Evolutionary conservation across 1,284 basidiomycete species (phyloP).

Genomic region (Cryptococcus jaspeensis): DNA sequence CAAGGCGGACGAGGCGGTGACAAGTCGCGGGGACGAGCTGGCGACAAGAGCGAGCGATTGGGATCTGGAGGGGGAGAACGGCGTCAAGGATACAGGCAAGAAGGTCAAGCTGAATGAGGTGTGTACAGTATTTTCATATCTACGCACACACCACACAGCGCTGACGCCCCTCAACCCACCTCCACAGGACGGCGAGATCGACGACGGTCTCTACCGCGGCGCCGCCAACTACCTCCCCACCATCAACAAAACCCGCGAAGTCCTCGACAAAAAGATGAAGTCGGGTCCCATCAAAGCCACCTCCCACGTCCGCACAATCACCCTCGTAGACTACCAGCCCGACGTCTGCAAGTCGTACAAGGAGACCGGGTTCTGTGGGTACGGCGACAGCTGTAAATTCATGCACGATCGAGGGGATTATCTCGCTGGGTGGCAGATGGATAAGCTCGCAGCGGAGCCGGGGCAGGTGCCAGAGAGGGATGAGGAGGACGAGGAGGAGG

Average conservation of each 20-base stretch:
- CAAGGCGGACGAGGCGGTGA: constrained; percentile 46
- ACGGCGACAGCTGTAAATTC: constrained; percentile 98
- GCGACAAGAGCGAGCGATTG: constrained; percentile 52
- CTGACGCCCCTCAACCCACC: constrained; percentile 8
- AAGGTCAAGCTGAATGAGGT: constrained; percentile 47
- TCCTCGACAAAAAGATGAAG: constrained; percentile 83
- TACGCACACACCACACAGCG: constrained; percentile 5
- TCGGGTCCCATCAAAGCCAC: constrained; percentile 77
- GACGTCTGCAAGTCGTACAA: constrained; percentile 99
- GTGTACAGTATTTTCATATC: too few relatives aligned
- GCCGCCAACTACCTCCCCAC: constrained; percentile 78
- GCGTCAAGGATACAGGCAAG: constrained; percentile 20
- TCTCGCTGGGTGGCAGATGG: constrained; percentile 96
- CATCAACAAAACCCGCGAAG: constrained; percentile 66
- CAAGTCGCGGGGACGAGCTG: constrained; percentile 40
- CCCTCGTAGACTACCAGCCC: constrained; percentile 96
- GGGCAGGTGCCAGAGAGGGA: constrained; percentile 53
- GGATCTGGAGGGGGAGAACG: constrained; percentile 48
- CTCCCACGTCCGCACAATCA: constrained; percentile 89
- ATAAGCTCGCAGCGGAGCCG: constrained; percentile 53
- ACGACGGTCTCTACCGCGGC: constrained; percentile 88
- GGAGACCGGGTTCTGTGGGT: constrained; percentile 99
- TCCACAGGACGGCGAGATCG: constrained; percentile 52
- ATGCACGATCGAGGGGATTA: constrained; percentile 78
- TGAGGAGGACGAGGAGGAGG: constrained; percentile 71